Conservation (phyloP, 495 filamentous ascomycete species). For the Penicillium waksmanii region DNA sequence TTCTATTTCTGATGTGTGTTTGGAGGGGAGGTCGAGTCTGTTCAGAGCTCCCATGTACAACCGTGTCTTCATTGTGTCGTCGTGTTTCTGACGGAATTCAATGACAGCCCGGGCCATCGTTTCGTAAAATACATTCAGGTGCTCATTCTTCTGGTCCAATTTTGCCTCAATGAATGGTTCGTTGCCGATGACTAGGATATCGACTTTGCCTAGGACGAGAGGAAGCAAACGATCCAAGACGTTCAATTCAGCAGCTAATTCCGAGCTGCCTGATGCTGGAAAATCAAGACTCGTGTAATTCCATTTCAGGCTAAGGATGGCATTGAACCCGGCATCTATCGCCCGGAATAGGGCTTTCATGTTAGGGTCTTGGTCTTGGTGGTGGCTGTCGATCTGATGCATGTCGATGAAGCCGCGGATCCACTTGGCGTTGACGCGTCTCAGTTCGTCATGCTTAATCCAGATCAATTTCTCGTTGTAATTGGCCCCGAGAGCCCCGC, state of each 20-base stretch:
- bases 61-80: not conserved
- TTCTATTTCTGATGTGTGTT: conserved; percentile 14
- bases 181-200: conserved; percentile 22
- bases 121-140: conserved; percentile 17
- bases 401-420: conserved; percentile 24
- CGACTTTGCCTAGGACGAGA: conserved; percentile 14
- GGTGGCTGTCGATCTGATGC: conserved; percentile 17
- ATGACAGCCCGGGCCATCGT: conserved; percentile 9
- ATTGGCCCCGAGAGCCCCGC: conserved; percentile 14
- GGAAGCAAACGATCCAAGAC: conserved; percentile 4
- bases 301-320: conserved; percentile 20
- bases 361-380: conserved; percentile 11
- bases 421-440: conserved; percentile 12
- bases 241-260: conserved; percentile 8
- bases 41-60: conserved; percentile 22
- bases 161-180: conserved; percentile 22
- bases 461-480: conserved; percentile 19
- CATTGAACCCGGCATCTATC: conserved; percentile 13
- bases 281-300: conserved; percentile 11
- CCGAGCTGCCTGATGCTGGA: not conserved
- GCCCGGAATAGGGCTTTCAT: conserved; percentile 13
- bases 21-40: conserved; percentile 15
- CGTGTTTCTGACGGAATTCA: conserved; percentile 2
- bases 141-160: not conserved
- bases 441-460: conserved; percentile 13